phyloP scores from a whole-genome alignment of 805 yeast species.

The Yamadazyma sp. region DNA sequence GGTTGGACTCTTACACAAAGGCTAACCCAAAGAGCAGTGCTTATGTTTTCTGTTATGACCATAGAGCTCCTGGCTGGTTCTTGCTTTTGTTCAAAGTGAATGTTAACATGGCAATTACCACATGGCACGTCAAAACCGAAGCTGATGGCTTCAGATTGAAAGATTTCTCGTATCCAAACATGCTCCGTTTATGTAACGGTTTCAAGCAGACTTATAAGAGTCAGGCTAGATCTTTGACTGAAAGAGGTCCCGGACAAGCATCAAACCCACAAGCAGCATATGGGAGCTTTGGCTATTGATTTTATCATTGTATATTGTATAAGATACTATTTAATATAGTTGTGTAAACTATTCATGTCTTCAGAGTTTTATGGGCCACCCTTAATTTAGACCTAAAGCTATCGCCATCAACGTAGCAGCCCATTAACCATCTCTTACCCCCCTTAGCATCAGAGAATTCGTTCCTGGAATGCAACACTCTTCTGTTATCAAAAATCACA shows the following conservation, averaged over 20 bases:
- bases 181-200: conserved; percentile 87
- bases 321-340: background rate
- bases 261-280: conserved; percentile 11
- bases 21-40: conserved; percentile 90
- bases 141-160: conserved; percentile 82
- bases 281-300: conserved; percentile 9
- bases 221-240: conserved; percentile 15
- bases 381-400: conserved; percentile 62
- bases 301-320: conserved; percentile 8
- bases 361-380: conserved; percentile 17
- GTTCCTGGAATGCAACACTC: conserved; percentile 65
- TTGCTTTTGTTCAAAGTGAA: conserved; percentile 81
- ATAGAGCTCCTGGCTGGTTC: conserved; percentile 93
- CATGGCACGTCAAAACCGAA: conserved; percentile 90
- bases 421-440: conserved; percentile 69
- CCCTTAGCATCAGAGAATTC: conserved; percentile 43
- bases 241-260: conserved; percentile 8
- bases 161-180: conserved; percentile 84
- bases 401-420: conserved; percentile 73
- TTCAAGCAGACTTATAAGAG: conserved; percentile 66
- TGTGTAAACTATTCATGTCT: conserved; percentile 1
- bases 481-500: conserved; percentile 68
- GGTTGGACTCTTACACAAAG: conserved; percentile 84
- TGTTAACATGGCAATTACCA: conserved; percentile 62
- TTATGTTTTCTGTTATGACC: conserved; percentile 88